Conservation (phyloP, 805 yeast genomes). For the Ascoidea asiatica region DNA sequence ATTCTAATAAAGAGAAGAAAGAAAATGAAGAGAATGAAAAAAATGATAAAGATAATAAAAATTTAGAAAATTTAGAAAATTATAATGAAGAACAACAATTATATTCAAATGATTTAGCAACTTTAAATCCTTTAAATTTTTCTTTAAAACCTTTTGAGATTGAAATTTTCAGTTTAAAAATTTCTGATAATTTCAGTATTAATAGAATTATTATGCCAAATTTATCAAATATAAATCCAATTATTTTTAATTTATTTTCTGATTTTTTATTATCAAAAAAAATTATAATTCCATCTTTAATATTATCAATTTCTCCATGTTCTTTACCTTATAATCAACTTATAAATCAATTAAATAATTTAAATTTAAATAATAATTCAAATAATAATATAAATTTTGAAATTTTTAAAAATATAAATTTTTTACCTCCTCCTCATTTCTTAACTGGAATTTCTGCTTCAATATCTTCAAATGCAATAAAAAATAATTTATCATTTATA, state of each 20-base stretch:
- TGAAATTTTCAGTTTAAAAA: conserved; percentile 9
- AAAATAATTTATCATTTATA: neutral
- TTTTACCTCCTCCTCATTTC: conserved; percentile 45
- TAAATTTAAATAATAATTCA: conserved; percentile 3
- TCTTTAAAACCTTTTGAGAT: conserved; percentile 13
- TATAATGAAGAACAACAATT: conserved; percentile 37
- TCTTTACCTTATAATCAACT: conserved; percentile 17
- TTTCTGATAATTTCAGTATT: conserved; percentile 11
- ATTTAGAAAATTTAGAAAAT: no score
- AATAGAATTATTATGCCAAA: conserved; percentile 11
- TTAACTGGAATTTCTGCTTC: conserved; percentile 47
- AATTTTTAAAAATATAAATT: conserved; percentile 13
- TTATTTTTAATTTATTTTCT: neutral
- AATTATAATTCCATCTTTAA: conserved; percentile 4
- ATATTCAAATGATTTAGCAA: conserved; percentile 23
- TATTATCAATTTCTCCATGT: conserved; percentile 21
- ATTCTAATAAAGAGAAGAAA: neutral
- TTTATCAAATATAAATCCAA: neutral
- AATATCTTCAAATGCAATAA: conserved; percentile 16
- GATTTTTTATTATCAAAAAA: conserved; percentile 12
- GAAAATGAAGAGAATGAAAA: neutral
- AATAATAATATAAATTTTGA: conserved; percentile 12
- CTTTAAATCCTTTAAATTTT: conserved; percentile 1
- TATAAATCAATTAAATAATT: conserved; percentile 5
- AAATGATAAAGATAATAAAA: conserved; percentile 1